Base-by-base conservation (phyloP, 2,329 filamentous ascomycete species). In the Fusarium transvaalense region DNA sequence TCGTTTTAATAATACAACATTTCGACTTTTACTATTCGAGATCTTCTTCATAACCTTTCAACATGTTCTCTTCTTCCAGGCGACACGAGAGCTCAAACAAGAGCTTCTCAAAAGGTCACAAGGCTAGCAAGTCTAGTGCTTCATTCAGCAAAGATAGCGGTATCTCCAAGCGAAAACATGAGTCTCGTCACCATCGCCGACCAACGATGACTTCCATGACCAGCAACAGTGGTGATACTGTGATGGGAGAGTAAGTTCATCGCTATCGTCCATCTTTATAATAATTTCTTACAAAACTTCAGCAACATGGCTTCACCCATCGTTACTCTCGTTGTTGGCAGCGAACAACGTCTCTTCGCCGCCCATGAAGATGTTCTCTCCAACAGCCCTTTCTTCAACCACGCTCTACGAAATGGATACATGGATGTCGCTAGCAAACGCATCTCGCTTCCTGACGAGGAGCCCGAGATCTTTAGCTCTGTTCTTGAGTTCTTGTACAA, bases 401-500 rank as follows among this genome's bases (percentile, higher is more conserved):
- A 77, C 47, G 77, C 78, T 53, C 72, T 81, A 10, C 75, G 78
- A 58, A 78, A 75, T 62, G 71, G 74, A 14, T 79, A 77, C 70
- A 76, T 76, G 69, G 78, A 80, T 50, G 66, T 74, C 23, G 56
- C 75, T 6, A 74, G 76, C 76, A 94, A 93, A 81, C 89, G 91
- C 56, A 91, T 97, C 77, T 86, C 91, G 52, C 87, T 97, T 3
- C 91, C 93, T 2, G 89, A 95, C 63, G 94, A 97, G 79, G 91
- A 94, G 72, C 93, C 94, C 21, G 93, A 97, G 78, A 91, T 97
- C 75, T 94, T 97, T 79, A 97, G 93, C 10, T 94, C 91, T 8
- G 86, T 97, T 13, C 89, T 97, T 58, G 94, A 97, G 77, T 97
- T 91, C 73, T 88, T 97, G 58, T 97, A 97, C 86, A 97, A 97